A percentile compares a stretch with the other conserved stretches of the same genome.
phyloP scores from a whole-genome alignment of 1,139 yeast genomes.

The Debaryomyces robertsiae region DNA sequence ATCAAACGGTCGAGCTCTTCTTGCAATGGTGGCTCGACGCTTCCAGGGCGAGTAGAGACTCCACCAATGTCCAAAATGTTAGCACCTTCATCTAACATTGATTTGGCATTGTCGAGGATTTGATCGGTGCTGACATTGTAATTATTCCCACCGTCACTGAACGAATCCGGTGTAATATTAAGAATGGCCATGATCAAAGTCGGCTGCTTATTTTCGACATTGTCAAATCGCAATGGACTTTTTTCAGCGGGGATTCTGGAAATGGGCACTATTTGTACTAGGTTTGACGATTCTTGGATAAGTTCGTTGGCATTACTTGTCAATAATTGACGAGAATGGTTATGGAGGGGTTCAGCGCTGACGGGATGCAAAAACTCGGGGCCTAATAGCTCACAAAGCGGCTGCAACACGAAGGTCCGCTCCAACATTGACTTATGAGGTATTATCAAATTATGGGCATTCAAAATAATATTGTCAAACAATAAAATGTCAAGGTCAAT shows the following conservation, averaged over 20 bases:
- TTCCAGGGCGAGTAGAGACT: conserved; percentile 86
- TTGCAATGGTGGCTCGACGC: conserved; percentile 55
- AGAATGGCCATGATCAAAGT: conserved; percentile 81
- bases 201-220: conserved; percentile 31
- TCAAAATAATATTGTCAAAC: conserved; percentile 60
- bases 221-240: conserved; percentile 43
- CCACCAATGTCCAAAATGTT: conserved; percentile 89
- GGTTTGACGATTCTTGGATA: conserved; percentile 49
- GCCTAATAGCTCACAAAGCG: conserved; percentile 76
- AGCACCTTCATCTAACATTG: conserved; percentile 58
- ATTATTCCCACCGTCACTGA: conserved; percentile 82
- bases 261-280: conserved; percentile 50
- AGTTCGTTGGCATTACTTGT: conserved; percentile 28
- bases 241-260: conserved; percentile 24
- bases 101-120: conserved; percentile 39
- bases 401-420: conserved; percentile 86
- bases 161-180: conserved; percentile 92
- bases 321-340: conserved; percentile 65
- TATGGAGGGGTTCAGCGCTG: conserved; percentile 75
- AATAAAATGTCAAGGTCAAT: conserved; percentile 87
- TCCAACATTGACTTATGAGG: conserved; percentile 92
- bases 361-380: conserved; percentile 74
- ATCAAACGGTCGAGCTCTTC: conserved; percentile 69
- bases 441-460: conserved; percentile 60
- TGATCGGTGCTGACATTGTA: conserved; percentile 28